phyloP scores from a whole-genome alignment of 257 asterid species.

The Solanum virginianum region DNA sequence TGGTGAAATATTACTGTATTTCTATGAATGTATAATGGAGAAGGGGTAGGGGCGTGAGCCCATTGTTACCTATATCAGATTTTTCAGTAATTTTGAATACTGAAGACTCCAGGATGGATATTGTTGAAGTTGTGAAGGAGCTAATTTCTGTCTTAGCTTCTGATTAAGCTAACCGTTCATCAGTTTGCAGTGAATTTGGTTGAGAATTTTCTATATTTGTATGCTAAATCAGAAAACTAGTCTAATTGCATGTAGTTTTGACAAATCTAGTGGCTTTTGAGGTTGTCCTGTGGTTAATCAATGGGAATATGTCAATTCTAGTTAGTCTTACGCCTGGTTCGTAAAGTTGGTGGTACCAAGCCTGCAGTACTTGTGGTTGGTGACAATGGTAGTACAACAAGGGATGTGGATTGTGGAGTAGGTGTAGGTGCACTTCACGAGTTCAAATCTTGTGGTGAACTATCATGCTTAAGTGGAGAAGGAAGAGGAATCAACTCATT shows the following conservation, averaged over 20 bases:
- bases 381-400: background rate
- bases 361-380: background rate
- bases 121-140: background rate
- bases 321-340: background rate
- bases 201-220: background rate
- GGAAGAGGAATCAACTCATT: background rate
- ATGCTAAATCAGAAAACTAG: background rate
- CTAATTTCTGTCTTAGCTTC: background rate
- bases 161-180: background rate
- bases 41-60: background rate
- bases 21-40: background rate
- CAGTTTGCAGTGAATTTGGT: background rate
- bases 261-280: background rate
- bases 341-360: background rate
- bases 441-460: background rate
- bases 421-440: background rate
- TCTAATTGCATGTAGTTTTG: background rate
- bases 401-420: background rate
- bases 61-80: background rate
- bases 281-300: background rate
- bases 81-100: background rate
- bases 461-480: background rate
- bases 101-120: background rate
- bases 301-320: background rate
- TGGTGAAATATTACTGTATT: background rate